Percentiles rank a stretch among this genome's conserved stretches.
Conservation (phyloP, 345 rosid species). For the Brassica cretica region DNA sequence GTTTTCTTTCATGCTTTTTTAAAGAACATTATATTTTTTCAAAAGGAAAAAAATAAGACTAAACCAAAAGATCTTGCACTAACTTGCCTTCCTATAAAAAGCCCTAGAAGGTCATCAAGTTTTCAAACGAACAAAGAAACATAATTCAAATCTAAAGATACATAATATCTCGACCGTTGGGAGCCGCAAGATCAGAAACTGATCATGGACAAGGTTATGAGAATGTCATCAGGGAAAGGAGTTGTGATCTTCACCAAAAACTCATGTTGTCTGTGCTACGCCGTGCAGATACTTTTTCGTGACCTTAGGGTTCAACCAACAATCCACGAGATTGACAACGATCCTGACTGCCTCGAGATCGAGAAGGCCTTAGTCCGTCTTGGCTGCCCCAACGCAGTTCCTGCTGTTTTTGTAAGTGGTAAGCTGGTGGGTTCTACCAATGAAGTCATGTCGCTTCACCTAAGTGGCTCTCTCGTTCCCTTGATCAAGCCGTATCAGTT, state of each 20-base stretch:
- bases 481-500: slow-evolving; percentile 2
- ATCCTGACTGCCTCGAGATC: not conserved
- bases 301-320: slow-evolving; percentile 5
- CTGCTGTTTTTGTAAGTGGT: slow-evolving; percentile 3
- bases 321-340: slow-evolving; percentile 3
- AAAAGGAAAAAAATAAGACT: not conserved
- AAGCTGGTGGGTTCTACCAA: slow-evolving; percentile 3
- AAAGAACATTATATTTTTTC: not conserved
- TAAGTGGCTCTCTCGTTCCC: slow-evolving; percentile 4
- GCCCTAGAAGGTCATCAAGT: slow-evolving; percentile 24
- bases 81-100: slow-evolving; percentile 36
- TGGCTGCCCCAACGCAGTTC: not conserved
- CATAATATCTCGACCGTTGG: not conserved
- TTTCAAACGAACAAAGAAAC: not conserved
- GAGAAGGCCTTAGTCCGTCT: slow-evolving; percentile 4
- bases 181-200: not conserved
- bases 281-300: not conserved
- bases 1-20: not conserved
- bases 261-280: not conserved
- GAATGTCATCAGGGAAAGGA: slow-evolving; percentile 1
- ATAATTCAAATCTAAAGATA: not conserved
- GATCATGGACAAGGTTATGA: slow-evolving; percentile 1
- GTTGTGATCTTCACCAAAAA: slow-evolving; percentile 3
- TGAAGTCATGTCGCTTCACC: slow-evolving; percentile 2
- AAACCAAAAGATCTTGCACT: slow-evolving; percentile 30